These are phyloP conservation scores for Metarhizium humberi DNA, from an alignment of 2,329 filamentous ascomycete genomes.

Conservation along the genomic window DNA sequence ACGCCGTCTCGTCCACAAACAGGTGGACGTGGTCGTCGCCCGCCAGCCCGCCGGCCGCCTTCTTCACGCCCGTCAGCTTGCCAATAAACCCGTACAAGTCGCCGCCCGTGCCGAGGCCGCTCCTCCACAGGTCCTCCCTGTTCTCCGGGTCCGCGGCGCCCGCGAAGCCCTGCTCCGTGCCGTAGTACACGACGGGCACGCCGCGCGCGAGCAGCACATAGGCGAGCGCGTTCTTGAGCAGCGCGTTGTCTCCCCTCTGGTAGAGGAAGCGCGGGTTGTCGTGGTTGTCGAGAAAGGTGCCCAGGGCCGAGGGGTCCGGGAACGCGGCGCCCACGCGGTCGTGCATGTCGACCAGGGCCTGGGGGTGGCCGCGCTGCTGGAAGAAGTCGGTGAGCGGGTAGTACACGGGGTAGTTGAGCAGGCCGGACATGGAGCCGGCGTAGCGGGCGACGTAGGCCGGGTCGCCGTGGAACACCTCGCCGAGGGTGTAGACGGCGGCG, in stretches of 20 bases:
- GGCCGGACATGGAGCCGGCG: conserved; percentile 43
- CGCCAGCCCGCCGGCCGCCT: conserved; percentile 32
- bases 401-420: conserved; percentile 51
- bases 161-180: conserved; percentile 52
- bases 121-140: conserved; percentile 51
- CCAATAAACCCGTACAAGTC: conserved; percentile 37
- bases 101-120: conserved; percentile 33
- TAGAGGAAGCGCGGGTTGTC: conserved; percentile 45
- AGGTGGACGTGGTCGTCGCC: conserved; percentile 34
- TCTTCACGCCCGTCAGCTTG: conserved; percentile 34
- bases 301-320: conserved; percentile 35
- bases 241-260: conserved; percentile 37
- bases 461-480: conserved; percentile 50
- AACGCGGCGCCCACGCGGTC: conserved; percentile 25
- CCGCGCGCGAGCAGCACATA: conserved; percentile 53
- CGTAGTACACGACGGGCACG: conserved; percentile 57
- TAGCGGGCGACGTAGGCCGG: conserved; percentile 42
- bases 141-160: conserved; percentile 38
- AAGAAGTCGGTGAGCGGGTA: conserved; percentile 32
- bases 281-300: conserved; percentile 50
- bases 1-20: conserved; percentile 30
- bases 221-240: conserved; percentile 51
- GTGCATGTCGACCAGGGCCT: conserved; percentile 29
- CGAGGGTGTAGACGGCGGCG: conserved; percentile 49
- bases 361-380: conserved; percentile 27